Percentiles rank a stretch among this genome's conserved stretches.
phyloP scores from a whole-genome alignment of 768 basidiomycete species.

The Pulveroboletus sp. region DNA sequence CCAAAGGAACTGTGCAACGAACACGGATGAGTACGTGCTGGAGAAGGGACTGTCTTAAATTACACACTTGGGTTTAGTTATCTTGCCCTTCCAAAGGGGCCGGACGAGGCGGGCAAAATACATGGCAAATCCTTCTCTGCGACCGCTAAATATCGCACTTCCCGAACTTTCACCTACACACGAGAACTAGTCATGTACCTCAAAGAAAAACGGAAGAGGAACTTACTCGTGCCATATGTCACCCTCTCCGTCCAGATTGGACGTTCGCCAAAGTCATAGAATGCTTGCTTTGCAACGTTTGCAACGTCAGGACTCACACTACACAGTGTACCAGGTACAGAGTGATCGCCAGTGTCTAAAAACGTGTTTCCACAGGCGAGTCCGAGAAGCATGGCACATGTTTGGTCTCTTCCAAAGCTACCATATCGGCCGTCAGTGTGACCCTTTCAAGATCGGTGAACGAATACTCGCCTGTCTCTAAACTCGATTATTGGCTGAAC shows the following conservation, averaged over 20 bases:
- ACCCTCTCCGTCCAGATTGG: slow-evolving; percentile 78
- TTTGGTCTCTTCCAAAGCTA: slow-evolving; percentile 89
- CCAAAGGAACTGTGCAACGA: slow-evolving; percentile 34
- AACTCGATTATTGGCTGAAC: slow-evolving; percentile 80
- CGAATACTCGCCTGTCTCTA: slow-evolving; percentile 58
- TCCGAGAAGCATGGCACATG: slow-evolving; percentile 86
- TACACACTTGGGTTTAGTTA: slow-evolving; percentile 61
- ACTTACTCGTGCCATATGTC: slow-evolving; percentile 69
- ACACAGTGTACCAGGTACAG: slow-evolving; percentile 41
- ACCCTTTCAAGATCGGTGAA: not conserved
- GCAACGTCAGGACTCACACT: slow-evolving; percentile 58
- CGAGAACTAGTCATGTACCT: not conserved
- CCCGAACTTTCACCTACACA: slow-evolving; percentile 59
- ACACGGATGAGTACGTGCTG: not conserved
- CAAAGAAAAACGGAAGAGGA: not conserved
- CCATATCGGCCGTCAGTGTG: slow-evolving; percentile 2
- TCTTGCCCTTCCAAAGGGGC: slow-evolving; percentile 81
- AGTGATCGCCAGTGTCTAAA: slow-evolving; percentile 53
- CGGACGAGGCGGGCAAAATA: slow-evolving; percentile 83
- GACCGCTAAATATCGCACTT: slow-evolving; percentile 76
- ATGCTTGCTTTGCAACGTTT: slow-evolving; percentile 74
- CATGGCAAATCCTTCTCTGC: slow-evolving; percentile 82
- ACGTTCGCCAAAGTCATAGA: slow-evolving; percentile 81
- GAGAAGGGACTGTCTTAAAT: not conserved
- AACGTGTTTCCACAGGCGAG: slow-evolving; percentile 83